Base-by-base conservation (phyloP, 805 yeast genomes). In the Candida xiaguanensis region DNA sequence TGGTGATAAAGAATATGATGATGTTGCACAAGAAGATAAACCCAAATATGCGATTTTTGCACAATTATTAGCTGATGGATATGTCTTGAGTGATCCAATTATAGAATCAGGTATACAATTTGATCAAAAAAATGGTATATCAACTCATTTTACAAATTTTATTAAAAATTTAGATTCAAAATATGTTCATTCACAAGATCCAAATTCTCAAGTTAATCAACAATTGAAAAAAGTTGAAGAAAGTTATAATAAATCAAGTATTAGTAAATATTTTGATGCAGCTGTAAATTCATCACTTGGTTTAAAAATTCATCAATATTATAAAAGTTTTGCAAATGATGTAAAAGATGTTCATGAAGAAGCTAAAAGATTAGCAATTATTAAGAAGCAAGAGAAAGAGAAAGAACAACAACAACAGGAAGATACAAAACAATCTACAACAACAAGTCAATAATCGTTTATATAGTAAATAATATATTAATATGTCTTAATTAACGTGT, bases 31-130 rank as follows among this genome's bases (percentile, higher is more conserved):
- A 62, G 95, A 85, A 52, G 77, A 76, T 44, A 85, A 85, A 65
- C 95, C 95, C 41, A 82, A 82, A 53, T 61, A 79, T 40, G 78
- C 87, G 14, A 78, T 85, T 43, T 65, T 84, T 63, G 91, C 93
- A 1, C 91, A 85, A 59, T 75, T 82, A 50, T 66, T 85, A 43
- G 71, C 87, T 23, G 75, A 78, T n/a, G 95, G 95, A 4, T 85
- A 85, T 55, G 74, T 70, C 14, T 59, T 85, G 31, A 71, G 81
- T 34, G 93, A 85, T 57, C 61, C 70, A 36, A 62, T 83, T 36
- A 66, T 85, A 31, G 70, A 74, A 41, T 73, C 72, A 52, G 84
- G 87, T 16, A 68, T 82, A 38, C 77, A 70, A 14, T 67, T 80
- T 45, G 93, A 85, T 58, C 68, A 78, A 47, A 66, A 79, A 51